Evolutionary conservation across 169 alveolate species (phyloP), one percentile per base, ranked within the genome.

Genomic region (Plasmodium chabaudi): DNA sequence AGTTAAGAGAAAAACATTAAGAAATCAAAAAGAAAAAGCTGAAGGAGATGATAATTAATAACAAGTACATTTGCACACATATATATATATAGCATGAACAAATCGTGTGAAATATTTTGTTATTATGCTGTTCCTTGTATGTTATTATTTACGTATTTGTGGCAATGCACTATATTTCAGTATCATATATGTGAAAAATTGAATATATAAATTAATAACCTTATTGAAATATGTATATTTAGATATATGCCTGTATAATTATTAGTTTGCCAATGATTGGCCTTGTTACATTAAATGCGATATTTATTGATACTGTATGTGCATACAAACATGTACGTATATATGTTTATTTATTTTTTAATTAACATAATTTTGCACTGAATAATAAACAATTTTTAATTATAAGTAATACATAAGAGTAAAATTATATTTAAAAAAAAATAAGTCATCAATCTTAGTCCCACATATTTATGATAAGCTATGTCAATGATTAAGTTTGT

Each of bases 1-100:
- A 88, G 99, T 97, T 63, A 95, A 96, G 97, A 97, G 99, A 92
- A 96, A 96, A 96, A 94, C 97, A 56, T 68, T 96, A 47, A 92
- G 94, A 55, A 94, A 75, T 60, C 88, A 75, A 21, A 75, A 75
- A 56, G 88, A 75, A 21, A 75, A 75, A 56, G 64, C 46, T 10
- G 88, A 75, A 2, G 53, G 39, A 4, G 88, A 75, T 25, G 88
- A 46, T 61, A 67, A 67, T 67, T 34, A 17, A 51, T 67, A 53
- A 44, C 49, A 46, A 47, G 77, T 17, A 12, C 25, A 10, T 56
- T 21, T 69, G 27, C 53, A 39, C 25, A 69, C 23, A 51, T 70
- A 70, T 70, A 70, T 51, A 71, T 60, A 17, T 71, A 53, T 25
- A 23, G 1, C 5, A 34, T 34, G 42, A 34, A 34, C 6, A 34